Evolutionary conservation across 352 stramenopile genomes (phyloP), one percentile per base, ranked within the genome.

Genomic region (Pythium sukuiense): DNA sequence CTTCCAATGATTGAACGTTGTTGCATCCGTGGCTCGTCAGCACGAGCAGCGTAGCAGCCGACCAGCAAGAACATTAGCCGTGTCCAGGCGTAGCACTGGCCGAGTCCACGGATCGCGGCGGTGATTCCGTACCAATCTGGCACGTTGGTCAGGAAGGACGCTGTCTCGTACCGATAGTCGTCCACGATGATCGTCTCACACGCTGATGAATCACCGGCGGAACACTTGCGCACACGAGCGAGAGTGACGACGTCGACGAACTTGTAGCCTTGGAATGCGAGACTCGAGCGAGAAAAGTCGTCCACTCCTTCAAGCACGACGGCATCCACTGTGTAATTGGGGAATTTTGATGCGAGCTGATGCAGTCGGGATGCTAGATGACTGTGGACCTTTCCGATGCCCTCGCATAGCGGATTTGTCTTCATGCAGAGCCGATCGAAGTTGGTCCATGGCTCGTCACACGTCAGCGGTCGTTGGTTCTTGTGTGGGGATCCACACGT

Each of bases 101-200:
- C 76, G 14, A 70, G 63, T 13, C 61, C 29, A 14, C 76, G 65
- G 2, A 82, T 63, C 1, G 33, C 27, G 20, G 71, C 61, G 1
- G 77, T 64, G 2, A 77, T 41, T 6, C 55, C 35, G 65, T 70
- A 85, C 74, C 74, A 82, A 26, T 77, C 49, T 1, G 65, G 30
- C 35, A 71, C 59, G 58, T 76, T 61, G 0, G 66, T 65, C 48
- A 64, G 64, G 3, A 82, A 16, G 0, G 70, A 27, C 0, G 55
- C 68, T 1, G 56, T 63, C 59, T 81, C 69, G 37, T 86, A 87
- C 0, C 78, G 76, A 24, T 76, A 80, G 29, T 85, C 76, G 37
- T 66, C 60, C 8, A 65, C 59, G 6, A 16, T 8, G 20, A 57
- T 35, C 0, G 59, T 65, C 24, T 32, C n/a, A 26, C 59, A 65